Evolutionary conservation across 2,329 filamentous ascomycete species (phyloP), one percentile per base, ranked within the genome.

Genomic region (Cyanodermella asteris): DNA sequence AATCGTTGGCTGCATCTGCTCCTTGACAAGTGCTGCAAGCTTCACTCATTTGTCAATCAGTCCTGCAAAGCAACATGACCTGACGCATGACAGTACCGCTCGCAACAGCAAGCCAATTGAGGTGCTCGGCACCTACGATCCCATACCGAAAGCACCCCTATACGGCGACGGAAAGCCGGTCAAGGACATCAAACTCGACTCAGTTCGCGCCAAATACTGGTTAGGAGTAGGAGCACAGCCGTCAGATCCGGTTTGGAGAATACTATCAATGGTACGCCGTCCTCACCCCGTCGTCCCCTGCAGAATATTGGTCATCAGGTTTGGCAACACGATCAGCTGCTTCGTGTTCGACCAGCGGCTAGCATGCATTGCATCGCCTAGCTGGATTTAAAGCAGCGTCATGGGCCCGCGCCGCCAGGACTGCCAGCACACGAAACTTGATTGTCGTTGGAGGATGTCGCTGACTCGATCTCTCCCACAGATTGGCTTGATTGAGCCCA

Each of bases 181-280:
- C 56, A 97, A 97, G 52, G 82, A 94, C 37, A 76, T 97, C 45
- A 72, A 78, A 41, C 61, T 97, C 9, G 87, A 97, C 49, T 56
- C 64, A 6, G 56, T 66, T 36, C 61, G 87, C 31, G 76, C 84
- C 29, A 72, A 74, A 49, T 97, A 97, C 56, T 97, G 87, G 87
- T 61, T 97, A 18, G 87, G 87, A 45, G 84, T 94, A 4, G 87
- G 87, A 1, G 87, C 87, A 28, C 87, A 97, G 53, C 87, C 87
- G 7, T 82, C 75, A 33, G 78, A 93, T 37, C 71, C 77, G 3
- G 77, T 75, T 18, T 91, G 82, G 82, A 63, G 78, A 44, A 49
- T 94, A 39, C 55, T 97, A 38, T 65, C 64, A 28, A 73, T 91
- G 77, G 78, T 82, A 44, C 34, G 55, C 29, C 37, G 51, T 14